Evolutionary conservation across 2,329 filamentous ascomycete genomes (phyloP).

Genomic region (Penicillium sp.): DNA sequence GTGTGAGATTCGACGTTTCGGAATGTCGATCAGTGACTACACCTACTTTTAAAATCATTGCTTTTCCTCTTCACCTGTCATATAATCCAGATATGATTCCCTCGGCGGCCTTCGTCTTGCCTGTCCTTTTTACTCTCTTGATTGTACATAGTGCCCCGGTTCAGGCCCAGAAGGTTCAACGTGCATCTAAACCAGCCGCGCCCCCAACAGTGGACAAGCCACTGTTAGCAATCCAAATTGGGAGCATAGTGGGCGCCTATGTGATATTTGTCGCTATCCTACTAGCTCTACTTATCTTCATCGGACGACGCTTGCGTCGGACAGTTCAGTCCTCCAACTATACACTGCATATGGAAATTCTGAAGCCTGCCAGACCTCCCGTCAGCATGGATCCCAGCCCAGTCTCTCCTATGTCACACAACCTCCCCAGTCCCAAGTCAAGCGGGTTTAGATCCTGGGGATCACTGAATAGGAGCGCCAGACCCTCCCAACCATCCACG

Average conservation of each 20-base stretch:
- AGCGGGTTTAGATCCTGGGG: constrained; percentile 34
- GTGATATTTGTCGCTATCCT: constrained; percentile 66
- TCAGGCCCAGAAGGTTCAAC: constrained; percentile 36
- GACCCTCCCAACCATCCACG: constrained; percentile 36
- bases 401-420: constrained; percentile 24
- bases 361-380: constrained; percentile 37
- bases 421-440: constrained; percentile 31
- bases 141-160: constrained; percentile 27
- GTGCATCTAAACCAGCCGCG: constrained; percentile 33
- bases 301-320: constrained; percentile 50
- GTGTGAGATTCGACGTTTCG: constrained; percentile 23
- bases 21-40: constrained; percentile 19
- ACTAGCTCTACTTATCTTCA: constrained; percentile 55
- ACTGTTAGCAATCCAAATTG: constrained; percentile 71
- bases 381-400: constrained; percentile 30
- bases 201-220: constrained; percentile 47
- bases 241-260: constrained; percentile 76
- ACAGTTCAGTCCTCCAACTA: constrained; percentile 46
- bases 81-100: constrained; percentile 16
- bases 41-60: constrained; percentile 11
- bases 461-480: constrained; percentile 23
- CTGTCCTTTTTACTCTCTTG: constrained; percentile 49
- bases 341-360: constrained; percentile 50
- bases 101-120: constrained; percentile 39
- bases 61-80: constrained; percentile 3